Percentiles rank a stretch among this genome's conserved stretches.
Evolutionary conservation across 768 basidiomycete genomes (phyloP).

Genomic region (Kwoniella sp.): DNA sequence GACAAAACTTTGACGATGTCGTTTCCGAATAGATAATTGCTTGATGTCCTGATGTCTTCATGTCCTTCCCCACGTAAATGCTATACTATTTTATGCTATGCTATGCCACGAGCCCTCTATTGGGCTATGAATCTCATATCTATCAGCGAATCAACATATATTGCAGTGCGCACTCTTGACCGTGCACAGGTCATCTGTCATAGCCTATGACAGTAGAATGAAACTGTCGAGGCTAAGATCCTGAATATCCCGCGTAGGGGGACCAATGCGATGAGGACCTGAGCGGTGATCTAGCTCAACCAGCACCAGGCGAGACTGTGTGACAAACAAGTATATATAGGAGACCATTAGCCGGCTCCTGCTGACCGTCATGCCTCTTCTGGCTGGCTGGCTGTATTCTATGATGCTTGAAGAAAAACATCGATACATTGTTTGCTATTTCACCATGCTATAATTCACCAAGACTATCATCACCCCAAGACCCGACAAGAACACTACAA

Average conservation of each 20-base stretch:
- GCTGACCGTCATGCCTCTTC: too few species aligned
- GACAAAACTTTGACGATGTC: background rate
- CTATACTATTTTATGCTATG: background rate
- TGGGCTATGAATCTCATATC: background rate
- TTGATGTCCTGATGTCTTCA: background rate
- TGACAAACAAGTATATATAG: too few species aligned
- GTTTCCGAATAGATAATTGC: background rate
- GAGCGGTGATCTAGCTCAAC: too few species aligned
- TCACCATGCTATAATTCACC: conserved; percentile 4
- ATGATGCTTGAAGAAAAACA: too few species aligned
- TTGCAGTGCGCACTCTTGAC: too few species aligned
- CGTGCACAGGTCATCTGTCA: background rate
- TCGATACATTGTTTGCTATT: conserved; percentile 18
- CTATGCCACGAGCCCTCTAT: background rate
- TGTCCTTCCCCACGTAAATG: background rate
- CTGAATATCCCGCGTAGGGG: background rate
- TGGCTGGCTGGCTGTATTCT: too few species aligned
- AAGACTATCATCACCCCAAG: background rate
- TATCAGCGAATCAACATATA: too few species aligned
- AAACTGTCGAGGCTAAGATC: too few species aligned
- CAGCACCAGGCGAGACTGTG: too few species aligned
- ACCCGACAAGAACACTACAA: background rate
- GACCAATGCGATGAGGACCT: conserved; percentile 4
- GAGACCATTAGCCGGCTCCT: too few species aligned
- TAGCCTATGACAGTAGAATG: too few species aligned